phyloP scores from a whole-genome alignment of 192 early-diverging fungal genomes.

The Coemansia sp. region DNA sequence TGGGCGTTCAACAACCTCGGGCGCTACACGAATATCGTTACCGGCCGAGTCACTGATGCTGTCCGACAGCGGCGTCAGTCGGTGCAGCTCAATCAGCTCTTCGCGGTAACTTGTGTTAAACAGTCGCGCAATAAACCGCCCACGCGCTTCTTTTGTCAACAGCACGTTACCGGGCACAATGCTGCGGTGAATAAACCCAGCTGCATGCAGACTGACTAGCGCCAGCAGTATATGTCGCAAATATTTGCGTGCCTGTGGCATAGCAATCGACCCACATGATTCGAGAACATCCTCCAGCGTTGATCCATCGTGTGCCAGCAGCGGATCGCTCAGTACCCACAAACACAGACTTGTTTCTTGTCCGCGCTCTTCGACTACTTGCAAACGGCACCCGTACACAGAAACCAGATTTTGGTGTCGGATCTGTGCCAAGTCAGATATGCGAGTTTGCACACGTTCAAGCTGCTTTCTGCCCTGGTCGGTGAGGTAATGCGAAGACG shows the following conservation, averaged over 20 bases:
- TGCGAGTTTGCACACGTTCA: slow-evolving; percentile 55
- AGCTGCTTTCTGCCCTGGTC: slow-evolving; percentile 54
- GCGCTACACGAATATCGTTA: slow-evolving; percentile 56
- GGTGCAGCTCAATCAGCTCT: slow-evolving; percentile 57
- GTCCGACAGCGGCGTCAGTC: slow-evolving; percentile 38
- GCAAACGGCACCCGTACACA: slow-evolving; percentile 61
- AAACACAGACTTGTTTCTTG: slow-evolving; percentile 23
- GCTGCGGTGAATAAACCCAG: slow-evolving; percentile 67
- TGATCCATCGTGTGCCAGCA: slow-evolving; percentile 35
- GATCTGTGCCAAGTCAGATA: slow-evolving; percentile 42
- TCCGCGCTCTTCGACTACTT: slow-evolving; percentile 25
- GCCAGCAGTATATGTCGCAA: slow-evolving; percentile 66
- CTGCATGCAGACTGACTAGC: slow-evolving; percentile 63
- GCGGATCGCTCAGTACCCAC: slow-evolving; percentile 40
- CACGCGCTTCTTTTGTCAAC: slow-evolving; percentile 30
- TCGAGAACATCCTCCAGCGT: slow-evolving; percentile 65
- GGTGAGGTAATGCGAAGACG: slow-evolving; percentile 30
- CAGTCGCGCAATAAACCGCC: slow-evolving; percentile 56
- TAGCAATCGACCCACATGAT: slow-evolving; percentile 62
- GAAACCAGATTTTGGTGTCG: slow-evolving; percentile 61
- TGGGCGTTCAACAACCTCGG: slow-evolving; percentile 63
- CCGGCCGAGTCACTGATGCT: slow-evolving; percentile 28
- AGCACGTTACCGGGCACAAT: slow-evolving; percentile 32
- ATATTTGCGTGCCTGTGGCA: slow-evolving; percentile 61
- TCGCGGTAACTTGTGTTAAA: slow-evolving; percentile 66